Evolutionary conservation across 2,329 filamentous ascomycete genomes (phyloP).

Genomic region (Venturia carpophila): DNA sequence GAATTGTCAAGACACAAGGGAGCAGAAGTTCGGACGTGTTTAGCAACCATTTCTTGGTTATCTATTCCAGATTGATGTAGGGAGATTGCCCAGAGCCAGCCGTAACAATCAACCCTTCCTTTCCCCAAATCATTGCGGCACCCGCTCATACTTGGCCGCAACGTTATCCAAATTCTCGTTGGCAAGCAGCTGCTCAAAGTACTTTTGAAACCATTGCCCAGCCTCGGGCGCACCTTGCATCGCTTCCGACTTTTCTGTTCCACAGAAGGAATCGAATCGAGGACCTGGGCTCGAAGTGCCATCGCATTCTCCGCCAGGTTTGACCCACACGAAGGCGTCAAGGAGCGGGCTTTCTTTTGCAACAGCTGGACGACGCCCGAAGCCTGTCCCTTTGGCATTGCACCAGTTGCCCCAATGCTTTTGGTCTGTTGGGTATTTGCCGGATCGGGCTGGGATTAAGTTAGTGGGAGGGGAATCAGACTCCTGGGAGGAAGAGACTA

Average conservation of each 20-base stretch:
- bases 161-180: slow-evolving; percentile 29
- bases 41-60: neutral
- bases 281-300: slow-evolving; percentile 38
- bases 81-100: neutral
- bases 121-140: neutral
- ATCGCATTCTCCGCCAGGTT: slow-evolving; percentile 53
- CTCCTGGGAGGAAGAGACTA: neutral
- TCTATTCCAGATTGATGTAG: no score
- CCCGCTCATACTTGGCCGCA: neutral
- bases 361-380: slow-evolving; percentile 56
- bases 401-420: slow-evolving; percentile 59
- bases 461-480: neutral
- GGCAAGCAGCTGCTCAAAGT: slow-evolving; percentile 30
- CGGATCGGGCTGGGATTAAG: slow-evolving; percentile 38
- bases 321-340: slow-evolving; percentile 64
- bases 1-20: neutral
- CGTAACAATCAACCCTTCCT: neutral
- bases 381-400: slow-evolving; percentile 56
- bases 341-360: slow-evolving; percentile 51
- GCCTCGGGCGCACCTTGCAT: slow-evolving; percentile 61
- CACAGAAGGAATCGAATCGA: slow-evolving; percentile 50
- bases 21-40: neutral
- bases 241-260: slow-evolving; percentile 38
- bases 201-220: slow-evolving; percentile 56
- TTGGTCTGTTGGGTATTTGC: slow-evolving; percentile 51